Evolutionary conservation across 192 early-diverging fungal genomes (phyloP), one percentile per base, ranked within the genome.

Genomic region (Coemansia reversa): DNA sequence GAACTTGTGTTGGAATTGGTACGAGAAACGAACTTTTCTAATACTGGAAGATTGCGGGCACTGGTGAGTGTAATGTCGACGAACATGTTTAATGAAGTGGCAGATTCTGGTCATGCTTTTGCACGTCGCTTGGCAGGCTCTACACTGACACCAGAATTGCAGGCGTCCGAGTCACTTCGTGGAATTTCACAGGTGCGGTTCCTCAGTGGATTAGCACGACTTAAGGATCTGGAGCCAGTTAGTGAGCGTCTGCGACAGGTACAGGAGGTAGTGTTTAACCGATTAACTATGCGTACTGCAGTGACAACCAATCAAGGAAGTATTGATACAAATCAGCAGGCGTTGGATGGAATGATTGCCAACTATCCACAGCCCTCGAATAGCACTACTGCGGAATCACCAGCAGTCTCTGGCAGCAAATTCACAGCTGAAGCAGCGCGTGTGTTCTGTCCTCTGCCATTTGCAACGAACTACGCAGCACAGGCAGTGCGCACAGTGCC

Each of bases 401-500:
- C 3, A 0, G 42, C 27, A 14, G 50, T 33, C 4, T 32, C 63
- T 16, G 65, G 45, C 18, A 69, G 62, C 48, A 74, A 72, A 58
- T 72, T 68, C 20, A 64, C 47, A 1, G 73, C 88, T 3, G 58
- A 70, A 7, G 86, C 79, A 60, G 60, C 65, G 28, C 88, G 90
- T 30, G 84, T 85, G 24, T 94, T 94, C 76, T 92, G 89, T 67
- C 86, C 91, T 7, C 73, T 94, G 39, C 94, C 94, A 2, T 91
- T 92, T 58, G 85, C 89, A 19, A 90, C 96, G 32, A 95, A 96
- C 75, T 96, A 90, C 63, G 87, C 89, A 5, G 86, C 88, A 24
- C 82, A 86, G 62, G 84, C 85, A 4, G 87, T 90, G 20, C 83
- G 86, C 28, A 88, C 89, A 20, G 92, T 96, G 0, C 93, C 95